A percentile compares a stretch with the other conserved stretches of the same genome.
These are phyloP conservation scores for Prunus mume DNA, from an alignment of 306 rosid species.

Conservation along the genomic window DNA sequence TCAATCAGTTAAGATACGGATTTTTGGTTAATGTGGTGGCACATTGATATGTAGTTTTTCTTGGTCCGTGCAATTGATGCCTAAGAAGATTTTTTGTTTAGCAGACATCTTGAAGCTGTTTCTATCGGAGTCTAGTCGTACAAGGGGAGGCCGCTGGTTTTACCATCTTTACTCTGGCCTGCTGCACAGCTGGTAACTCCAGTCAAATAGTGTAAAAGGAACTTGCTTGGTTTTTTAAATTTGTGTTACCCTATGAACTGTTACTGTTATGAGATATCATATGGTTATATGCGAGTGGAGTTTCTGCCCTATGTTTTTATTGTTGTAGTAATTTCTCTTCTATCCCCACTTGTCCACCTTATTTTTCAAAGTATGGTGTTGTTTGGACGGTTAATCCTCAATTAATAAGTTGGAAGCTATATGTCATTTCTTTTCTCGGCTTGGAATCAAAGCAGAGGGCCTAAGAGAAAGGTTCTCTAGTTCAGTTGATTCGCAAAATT, in stretches of 20 bases:
- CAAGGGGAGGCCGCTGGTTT: neutral
- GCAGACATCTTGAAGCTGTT: neutral
- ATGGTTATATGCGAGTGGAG: conserved; percentile 7
- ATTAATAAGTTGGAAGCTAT: neutral
- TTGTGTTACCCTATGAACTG: neutral
- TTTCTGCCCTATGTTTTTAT: neutral
- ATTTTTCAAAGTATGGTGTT: neutral
- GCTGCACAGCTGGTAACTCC: neutral
- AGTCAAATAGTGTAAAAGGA: neutral
- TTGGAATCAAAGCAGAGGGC: neutral
- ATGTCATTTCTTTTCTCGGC: neutral
- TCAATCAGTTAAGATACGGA: neutral
- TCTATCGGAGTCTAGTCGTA: neutral
- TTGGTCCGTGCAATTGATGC: neutral
- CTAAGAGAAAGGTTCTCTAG: neutral
- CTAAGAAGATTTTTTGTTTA: conserved; percentile 2
- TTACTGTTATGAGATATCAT: neutral
- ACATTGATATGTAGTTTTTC: neutral
- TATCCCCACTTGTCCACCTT: neutral
- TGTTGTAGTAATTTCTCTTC: neutral
- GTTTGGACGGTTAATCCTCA: neutral
- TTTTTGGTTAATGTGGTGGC: neutral
- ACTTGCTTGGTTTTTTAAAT: neutral
- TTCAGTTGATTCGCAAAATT: neutral
- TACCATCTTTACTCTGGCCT: neutral